These are phyloP conservation scores for Oryza meridionalis DNA, from an alignment of 176 grass and related monocot genomes.

Conservation along the genomic window DNA sequence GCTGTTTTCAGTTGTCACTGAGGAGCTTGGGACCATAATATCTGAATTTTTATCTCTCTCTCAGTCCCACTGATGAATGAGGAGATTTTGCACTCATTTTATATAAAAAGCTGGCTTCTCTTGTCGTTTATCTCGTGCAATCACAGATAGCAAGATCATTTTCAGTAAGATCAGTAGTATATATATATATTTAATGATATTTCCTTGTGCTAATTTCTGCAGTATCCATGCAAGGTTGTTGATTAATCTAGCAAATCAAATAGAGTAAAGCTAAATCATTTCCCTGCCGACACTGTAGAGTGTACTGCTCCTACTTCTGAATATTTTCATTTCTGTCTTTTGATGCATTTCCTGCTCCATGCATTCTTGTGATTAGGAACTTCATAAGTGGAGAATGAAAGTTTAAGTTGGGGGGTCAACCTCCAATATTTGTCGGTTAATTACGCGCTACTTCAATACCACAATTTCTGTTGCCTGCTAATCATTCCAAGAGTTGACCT, in stretches of 20 bases:
- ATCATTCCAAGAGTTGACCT: conserved; percentile 57
- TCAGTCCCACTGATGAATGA: conserved; percentile 7
- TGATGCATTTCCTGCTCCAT: conserved; percentile 21
- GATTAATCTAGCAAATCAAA: conserved; percentile 5
- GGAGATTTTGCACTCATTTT: conserved; percentile 25
- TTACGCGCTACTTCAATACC: conserved; percentile 36
- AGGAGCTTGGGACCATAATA: conserved; percentile 29
- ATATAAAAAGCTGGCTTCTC: conserved; percentile 14
- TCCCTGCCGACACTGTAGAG: background rate
- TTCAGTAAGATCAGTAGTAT: background rate
- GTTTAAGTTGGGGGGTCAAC: conserved; percentile 50
- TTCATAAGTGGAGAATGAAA: conserved; percentile 37
- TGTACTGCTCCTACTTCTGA: background rate
- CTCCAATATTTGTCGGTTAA: conserved; percentile 45
- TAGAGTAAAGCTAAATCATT: background rate
- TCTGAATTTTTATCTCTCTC: background rate
- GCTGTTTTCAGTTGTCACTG: conserved; percentile 23
- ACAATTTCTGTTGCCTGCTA: conserved; percentile 19
- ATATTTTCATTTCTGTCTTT: background rate
- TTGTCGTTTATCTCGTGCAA: conserved; percentile 44
- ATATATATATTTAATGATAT: background rate
- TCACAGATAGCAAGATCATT: background rate
- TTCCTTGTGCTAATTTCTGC: background rate
- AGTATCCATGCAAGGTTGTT: background rate
- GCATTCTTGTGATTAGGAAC: conserved; percentile 33